Base-by-base conservation (phyloP, 768 basidiomycete species). In the Amanita muscaria region DNA sequence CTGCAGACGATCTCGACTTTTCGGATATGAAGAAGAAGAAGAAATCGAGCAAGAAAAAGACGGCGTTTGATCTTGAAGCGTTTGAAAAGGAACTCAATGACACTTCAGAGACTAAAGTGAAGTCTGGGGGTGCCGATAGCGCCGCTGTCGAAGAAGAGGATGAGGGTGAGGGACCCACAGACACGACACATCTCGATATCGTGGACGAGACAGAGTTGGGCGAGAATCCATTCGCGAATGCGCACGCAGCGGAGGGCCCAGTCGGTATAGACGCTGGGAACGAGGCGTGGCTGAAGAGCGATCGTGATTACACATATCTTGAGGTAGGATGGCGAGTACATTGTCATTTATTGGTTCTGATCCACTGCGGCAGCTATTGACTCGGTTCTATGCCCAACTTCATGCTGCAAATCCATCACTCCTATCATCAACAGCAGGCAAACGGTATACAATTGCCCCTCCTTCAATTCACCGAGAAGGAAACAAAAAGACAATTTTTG, bases 21-120 rank as follows among this genome's bases (percentile, higher is more conserved):
- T 89, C 87, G 5, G 94, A 97, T 60, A 73, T 97, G 62, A 96
- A 97, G 71, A 94, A 92, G 74, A 93, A 93, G 72, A 93, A 91
- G 68, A 92, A 92, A 59, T 72, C 74, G 23, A 67, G 74, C 49
- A 82, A 83, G 67, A 94, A 93, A 70, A 97, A 94, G 68, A 77
- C 83, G 15, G 79, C 87, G 2, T 81, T 86, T 42, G 89, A 92
- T 60, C 68, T 94, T 55, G 90, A 94, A 59, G 92, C 88, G 1
- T 94, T 96, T 56, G 92, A 94, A 72, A 91, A 89, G 63, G 89
- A 92, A 64, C 68, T 94, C 33, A 80, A 80, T 50, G 77, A n/a
- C n/a, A n/a, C n/a, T n/a, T n/a, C n/a, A n/a, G n/a, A 80, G 34
- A 73, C 79, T 18, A 84, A 83, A 57, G 66, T 71, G 18, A 84